These are phyloP conservation scores for Pulveroboletus sp. DNA, from an alignment of 768 basidiomycete genomes.

Conservation along the genomic window DNA sequence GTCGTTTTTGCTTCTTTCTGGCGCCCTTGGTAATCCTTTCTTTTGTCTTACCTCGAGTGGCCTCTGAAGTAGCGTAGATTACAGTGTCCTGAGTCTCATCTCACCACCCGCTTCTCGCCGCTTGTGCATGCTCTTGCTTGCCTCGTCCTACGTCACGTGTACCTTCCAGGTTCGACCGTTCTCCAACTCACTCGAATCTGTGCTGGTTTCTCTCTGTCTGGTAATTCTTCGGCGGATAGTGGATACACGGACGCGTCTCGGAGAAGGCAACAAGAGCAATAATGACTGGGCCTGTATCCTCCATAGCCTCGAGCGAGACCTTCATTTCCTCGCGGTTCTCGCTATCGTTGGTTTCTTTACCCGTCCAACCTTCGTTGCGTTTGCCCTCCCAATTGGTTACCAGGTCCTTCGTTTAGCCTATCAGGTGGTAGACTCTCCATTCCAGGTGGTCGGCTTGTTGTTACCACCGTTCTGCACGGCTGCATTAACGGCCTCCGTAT, in stretches of 20 bases:
- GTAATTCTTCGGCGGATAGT: conserved; percentile 21
- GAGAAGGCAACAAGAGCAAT: not conserved
- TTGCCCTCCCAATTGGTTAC: conserved; percentile 31
- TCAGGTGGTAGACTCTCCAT: conserved; percentile 8
- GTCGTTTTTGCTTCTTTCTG: conserved; percentile 30
- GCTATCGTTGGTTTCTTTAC: conserved; percentile 32
- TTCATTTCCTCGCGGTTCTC: conserved; percentile 27
- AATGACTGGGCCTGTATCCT: not conserved
- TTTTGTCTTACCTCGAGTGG: not conserved
- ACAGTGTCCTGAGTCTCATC: conserved; percentile 22
- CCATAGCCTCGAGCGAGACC: conserved; percentile 9
- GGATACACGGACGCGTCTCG: not conserved
- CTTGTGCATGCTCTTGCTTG: conserved; percentile 28
- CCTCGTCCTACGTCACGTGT: conserved; percentile 35
- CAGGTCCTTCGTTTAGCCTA: conserved; percentile 20
- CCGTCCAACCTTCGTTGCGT: conserved; percentile 35
- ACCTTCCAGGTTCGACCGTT: conserved; percentile 41
- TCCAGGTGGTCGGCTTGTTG: conserved; percentile 7
- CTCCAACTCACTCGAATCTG: conserved; percentile 37
- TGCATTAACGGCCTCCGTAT: conserved; percentile 7
- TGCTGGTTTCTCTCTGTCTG: conserved; percentile 30
- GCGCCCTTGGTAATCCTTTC: conserved; percentile 31
- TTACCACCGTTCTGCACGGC: conserved; percentile 24
- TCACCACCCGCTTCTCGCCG: conserved; percentile 15
- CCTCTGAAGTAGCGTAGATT: conserved; percentile 20